These are phyloP conservation scores for Aspergillus nanangensis DNA, from an alignment of 495 filamentous ascomycete species.

Conservation along the genomic window DNA sequence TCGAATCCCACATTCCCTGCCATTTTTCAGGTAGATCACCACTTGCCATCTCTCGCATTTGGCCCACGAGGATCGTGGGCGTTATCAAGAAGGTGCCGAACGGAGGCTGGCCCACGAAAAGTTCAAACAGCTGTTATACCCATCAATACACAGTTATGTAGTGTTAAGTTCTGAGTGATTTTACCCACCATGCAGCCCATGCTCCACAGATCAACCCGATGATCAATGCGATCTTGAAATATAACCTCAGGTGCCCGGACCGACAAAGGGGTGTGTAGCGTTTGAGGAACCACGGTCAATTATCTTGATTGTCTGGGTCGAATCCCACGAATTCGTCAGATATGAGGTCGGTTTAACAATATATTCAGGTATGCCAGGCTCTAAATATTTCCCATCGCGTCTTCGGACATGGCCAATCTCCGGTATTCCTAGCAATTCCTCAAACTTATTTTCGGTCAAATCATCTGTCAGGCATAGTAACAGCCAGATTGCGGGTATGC, in stretches of 20 bases:
- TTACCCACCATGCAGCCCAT: conserved; percentile 35
- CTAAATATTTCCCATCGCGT: conserved; percentile 25
- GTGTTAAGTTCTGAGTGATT: conserved; percentile 1
- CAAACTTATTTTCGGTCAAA: conserved; percentile 22
- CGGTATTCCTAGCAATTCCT: conserved; percentile 32
- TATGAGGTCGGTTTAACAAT: conserved; percentile 26
- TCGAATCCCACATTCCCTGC: conserved; percentile 19
- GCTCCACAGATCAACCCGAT: conserved; percentile 40
- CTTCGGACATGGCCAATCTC: conserved; percentile 28
- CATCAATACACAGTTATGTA: conserved; percentile 10
- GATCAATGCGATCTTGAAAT: conserved; percentile 33
- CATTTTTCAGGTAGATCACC: conserved; percentile 30
- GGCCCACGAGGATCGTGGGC: conserved; percentile 22
- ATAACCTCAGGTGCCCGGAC: conserved; percentile 41
- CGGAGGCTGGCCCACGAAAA: conserved; percentile 31
- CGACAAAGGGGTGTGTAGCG: conserved; percentile 27
- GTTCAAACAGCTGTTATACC: conserved; percentile 33
- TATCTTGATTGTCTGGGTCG: conserved; percentile 23
- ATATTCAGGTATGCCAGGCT: conserved; percentile 30
- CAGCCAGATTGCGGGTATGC: conserved; percentile 45
- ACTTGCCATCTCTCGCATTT: conserved; percentile 31
- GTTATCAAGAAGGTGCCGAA: conserved; percentile 33
- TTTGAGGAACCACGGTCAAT: conserved; percentile 31
- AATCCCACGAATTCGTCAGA: conserved; percentile 15
- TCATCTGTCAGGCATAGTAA: conserved; percentile 20